Evolutionary conservation across 768 basidiomycete species (phyloP).

Genomic region (Suillus alpinus): DNA sequence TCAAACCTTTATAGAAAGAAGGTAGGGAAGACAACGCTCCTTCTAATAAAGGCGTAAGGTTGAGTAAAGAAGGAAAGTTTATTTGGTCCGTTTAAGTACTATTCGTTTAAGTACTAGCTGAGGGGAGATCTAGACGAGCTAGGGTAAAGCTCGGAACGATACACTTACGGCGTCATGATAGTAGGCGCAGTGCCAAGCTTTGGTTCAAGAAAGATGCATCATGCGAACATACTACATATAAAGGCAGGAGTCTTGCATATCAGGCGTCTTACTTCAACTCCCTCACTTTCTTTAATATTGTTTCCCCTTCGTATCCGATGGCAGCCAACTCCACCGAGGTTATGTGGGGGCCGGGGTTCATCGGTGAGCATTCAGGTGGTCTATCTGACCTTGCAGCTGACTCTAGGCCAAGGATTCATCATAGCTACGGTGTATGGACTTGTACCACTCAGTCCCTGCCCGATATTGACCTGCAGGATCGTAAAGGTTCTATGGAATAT

Average conservation of each 20-base stretch:
- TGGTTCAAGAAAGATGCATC: background rate
- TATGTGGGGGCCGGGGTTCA: conserved; percentile 14
- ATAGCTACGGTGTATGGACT: conserved; percentile 14
- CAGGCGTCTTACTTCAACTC: background rate
- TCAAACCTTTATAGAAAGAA: no score
- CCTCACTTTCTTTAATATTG: background rate
- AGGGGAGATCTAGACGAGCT: background rate
- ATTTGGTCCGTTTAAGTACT: background rate
- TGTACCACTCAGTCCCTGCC: background rate
- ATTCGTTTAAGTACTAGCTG: background rate
- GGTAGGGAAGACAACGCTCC: no score
- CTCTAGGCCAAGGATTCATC: conserved; percentile 8
- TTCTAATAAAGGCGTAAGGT: no score
- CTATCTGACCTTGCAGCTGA: background rate
- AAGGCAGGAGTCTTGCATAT: background rate
- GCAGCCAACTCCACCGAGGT: background rate
- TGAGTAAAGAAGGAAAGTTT: background rate
- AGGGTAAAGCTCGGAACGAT: background rate
- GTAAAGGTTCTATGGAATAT: conserved; percentile 17
- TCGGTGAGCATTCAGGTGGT: conserved; percentile 11
- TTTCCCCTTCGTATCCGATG: conserved; percentile 7
- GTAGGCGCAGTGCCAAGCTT: background rate
- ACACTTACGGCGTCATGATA: background rate
- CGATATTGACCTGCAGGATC: background rate
- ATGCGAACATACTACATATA: background rate